Percentiles rank a stretch among this genome's conserved stretches.
phyloP scores from a whole-genome alignment of 2,329 filamentous ascomycete species.

The Neospermospora avenae region DNA sequence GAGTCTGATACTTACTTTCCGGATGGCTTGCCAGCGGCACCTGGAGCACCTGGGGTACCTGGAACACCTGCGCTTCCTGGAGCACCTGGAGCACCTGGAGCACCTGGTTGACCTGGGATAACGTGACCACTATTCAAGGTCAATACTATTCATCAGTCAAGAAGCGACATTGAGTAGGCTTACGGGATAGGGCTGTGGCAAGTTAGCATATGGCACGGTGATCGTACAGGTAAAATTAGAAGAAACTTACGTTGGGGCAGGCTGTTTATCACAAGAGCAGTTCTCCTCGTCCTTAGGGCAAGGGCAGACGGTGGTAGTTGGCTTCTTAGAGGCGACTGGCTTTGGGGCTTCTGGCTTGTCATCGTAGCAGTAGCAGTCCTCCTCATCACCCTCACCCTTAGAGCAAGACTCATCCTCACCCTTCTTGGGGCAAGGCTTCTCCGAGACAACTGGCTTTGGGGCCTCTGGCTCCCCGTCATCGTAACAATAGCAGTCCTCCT shows the following conservation, averaged over 20 bases:
- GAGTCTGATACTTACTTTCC: not conserved
- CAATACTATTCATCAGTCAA: not conserved
- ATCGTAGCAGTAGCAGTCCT: no score
- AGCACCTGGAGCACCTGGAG: not conserved
- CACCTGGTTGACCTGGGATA: not conserved
- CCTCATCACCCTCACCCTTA: no score
- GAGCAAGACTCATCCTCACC: no score
- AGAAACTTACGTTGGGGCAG: not conserved
- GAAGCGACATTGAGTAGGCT: not conserved
- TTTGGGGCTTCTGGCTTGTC: no score
- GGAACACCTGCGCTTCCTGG: not conserved
- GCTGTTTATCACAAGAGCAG: not conserved
- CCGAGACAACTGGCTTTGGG: no score
- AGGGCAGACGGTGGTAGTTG: not conserved
- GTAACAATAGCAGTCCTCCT: no score
- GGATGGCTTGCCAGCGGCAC: not conserved
- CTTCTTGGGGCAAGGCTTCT: no score
- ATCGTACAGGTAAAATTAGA: not conserved
- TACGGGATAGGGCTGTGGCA: not conserved
- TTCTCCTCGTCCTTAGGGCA: not conserved
- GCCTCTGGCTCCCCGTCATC: no score
- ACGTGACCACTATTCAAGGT: not conserved
- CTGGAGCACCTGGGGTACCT: not conserved
- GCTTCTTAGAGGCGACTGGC: not conserved
- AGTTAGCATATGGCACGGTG: not conserved